phyloP scores from a whole-genome alignment of 345 rosid genomes.

The Pistacia integerrima region DNA sequence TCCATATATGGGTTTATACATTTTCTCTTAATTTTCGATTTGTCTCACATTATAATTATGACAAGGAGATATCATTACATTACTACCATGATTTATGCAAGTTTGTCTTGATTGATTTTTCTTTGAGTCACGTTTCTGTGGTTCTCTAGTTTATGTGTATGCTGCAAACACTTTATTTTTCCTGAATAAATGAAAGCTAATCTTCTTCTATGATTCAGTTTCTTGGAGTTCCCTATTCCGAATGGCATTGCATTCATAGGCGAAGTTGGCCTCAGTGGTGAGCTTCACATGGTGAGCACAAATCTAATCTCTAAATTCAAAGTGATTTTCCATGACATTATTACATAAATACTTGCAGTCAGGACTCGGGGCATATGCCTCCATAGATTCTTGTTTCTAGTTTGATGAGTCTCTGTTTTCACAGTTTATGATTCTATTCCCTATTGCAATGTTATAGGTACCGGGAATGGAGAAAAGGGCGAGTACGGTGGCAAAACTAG shows the following conservation, averaged over 20 bases:
- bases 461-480: slow-evolving; percentile 84
- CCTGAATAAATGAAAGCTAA: not conserved
- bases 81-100: not conserved
- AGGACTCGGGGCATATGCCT: too few species aligned
- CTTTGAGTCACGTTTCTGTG: not conserved
- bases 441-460: slow-evolving; percentile 43
- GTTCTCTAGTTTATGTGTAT: not conserved
- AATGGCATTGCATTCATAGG: slow-evolving; percentile 77
- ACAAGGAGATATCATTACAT: not conserved
- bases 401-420: not conserved
- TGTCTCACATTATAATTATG: not conserved
- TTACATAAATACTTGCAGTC: not conserved
- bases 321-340: not conserved
- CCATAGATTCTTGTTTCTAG: not conserved
- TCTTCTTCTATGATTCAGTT: slow-evolving; percentile 48
- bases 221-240: slow-evolving; percentile 91
- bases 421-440: not conserved
- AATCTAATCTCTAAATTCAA: not conserved
- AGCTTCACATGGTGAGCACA: slow-evolving; percentile 68
- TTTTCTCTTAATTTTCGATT: not conserved
- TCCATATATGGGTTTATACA: not conserved
- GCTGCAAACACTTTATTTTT: not conserved
- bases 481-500: slow-evolving; percentile 69
- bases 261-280: slow-evolving; percentile 88
- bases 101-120: not conserved